Base-by-base conservation (phyloP, 2,329 filamentous ascomycete species). In the Fusarium circinatum region DNA sequence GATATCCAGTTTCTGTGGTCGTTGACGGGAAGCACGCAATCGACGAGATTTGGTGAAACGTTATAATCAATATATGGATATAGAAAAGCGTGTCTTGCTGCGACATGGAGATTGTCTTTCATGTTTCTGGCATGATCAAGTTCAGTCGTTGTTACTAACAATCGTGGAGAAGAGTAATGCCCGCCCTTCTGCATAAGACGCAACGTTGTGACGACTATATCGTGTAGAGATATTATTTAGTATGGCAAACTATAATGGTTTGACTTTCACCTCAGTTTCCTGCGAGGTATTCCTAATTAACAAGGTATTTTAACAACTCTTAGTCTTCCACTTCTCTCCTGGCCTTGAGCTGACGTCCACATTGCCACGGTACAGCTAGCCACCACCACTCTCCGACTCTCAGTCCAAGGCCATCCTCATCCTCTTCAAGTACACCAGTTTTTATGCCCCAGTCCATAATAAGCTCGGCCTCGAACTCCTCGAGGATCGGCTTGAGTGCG, bases 361-460 rank as follows among this genome's bases (percentile, higher is more conserved):
- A 73, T 55, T 79, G 79, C 79, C 79, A 81, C 1, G 82, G 80
- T 2, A 88, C 84, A 28, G 87, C 85, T 58, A 91, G 79, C 89
- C 91, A 93, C 91, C 91, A 93, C 91, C 90, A 92, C 79, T 92
- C 90, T 30, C 83, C 84, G 8, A 88, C 86, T 11, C 81, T 85
- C 58, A 84, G 85, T 1, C 83, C 86, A 56, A 81, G 78, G 52
- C 81, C 83, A 52, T 76, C 77, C 24, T 84, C 79, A 41, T 85
- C 81, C 58, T 82, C 80, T 64, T 82, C 81, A 14, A 91, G 77
- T 3, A 92, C 76, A 0, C 89, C 90, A 6, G 88, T 83, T 28
- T 82, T 73, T 68, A 84, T 84, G 8, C 88, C 87, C 92, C 91
- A 94, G 9, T 86, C 81, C 58, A 91, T 78, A 13, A 92, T 84